Conservation (phyloP, 345 rosid species). For the Eucalyptus grandis region DNA sequence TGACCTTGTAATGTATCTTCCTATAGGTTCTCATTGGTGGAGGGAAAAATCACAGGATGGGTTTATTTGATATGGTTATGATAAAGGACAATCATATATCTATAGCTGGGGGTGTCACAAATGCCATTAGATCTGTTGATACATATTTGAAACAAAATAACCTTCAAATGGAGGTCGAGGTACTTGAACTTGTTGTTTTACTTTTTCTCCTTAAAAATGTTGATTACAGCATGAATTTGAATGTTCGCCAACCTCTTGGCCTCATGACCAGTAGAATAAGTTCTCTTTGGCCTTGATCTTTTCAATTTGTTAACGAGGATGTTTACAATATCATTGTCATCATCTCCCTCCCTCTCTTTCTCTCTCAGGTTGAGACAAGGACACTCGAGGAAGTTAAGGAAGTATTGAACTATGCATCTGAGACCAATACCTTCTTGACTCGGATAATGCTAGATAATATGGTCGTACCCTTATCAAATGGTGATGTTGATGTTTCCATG, state of each 20-base stretch:
- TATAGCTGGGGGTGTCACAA: conserved; percentile 72
- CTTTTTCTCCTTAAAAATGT: background rate
- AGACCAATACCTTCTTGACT: conserved; percentile 45
- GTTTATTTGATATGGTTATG: conserved; percentile 97
- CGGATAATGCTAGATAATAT: conserved; percentile 95
- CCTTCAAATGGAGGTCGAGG: conserved; percentile 94
- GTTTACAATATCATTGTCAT: background rate
- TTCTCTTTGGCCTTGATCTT: background rate
- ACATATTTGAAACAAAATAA: conserved; percentile 46
- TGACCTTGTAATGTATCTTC: conserved; percentile 3
- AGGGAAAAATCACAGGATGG: conserved; percentile 90
- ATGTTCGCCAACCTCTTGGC: background rate
- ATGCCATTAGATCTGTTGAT: conserved; percentile 73
- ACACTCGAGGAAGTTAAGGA: conserved; percentile 80
- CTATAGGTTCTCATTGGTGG: conserved; percentile 90
- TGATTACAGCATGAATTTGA: background rate
- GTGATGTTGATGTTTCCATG: conserved; percentile 82
- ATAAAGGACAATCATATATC: conserved; percentile 97
- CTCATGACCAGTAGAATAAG: background rate
- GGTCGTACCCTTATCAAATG: conserved; percentile 79
- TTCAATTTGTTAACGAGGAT: background rate
- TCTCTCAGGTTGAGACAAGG: conserved; percentile 70
- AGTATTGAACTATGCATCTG: conserved; percentile 47
- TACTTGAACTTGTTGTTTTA: conserved; percentile 7
- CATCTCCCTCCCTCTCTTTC: background rate